Evolutionary conservation across 164 flowering plant species (phyloP).

Genomic region (Macadamia tetraphylla): DNA sequence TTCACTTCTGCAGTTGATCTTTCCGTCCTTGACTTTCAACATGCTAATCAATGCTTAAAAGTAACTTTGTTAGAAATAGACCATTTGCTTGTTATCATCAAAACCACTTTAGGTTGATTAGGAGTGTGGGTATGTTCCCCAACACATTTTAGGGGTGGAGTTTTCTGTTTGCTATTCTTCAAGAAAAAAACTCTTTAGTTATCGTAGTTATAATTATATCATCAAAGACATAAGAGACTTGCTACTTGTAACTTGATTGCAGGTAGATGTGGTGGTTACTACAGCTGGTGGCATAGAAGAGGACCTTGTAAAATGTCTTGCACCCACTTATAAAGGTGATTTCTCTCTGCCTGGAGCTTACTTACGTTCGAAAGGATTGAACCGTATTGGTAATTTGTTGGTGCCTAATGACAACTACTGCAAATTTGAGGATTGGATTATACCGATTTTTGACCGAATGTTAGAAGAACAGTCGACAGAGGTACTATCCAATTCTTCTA

Average conservation of each 20-base stretch:
- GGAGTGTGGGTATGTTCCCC: too few species aligned
- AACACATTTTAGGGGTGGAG: too few species aligned
- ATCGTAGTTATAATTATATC: too few species aligned
- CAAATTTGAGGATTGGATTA: slow-evolving; percentile 97
- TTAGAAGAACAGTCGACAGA: slow-evolving; percentile 67
- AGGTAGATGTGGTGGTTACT: slow-evolving; percentile 96
- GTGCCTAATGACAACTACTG: slow-evolving; percentile 98
- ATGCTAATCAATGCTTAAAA: too few species aligned
- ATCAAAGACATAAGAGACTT: background rate
- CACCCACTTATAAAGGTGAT: slow-evolving; percentile 85
- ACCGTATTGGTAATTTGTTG: slow-evolving; percentile 90
- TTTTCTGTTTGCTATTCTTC: too few species aligned
- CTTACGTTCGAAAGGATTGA: slow-evolving; percentile 84
- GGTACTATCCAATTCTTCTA: slow-evolving; percentile 36
- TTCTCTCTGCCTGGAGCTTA: slow-evolving; percentile 76
- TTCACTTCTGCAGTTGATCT: too few species aligned
- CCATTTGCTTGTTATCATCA: too few species aligned
- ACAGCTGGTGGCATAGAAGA: slow-evolving; percentile 98
- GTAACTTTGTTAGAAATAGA: too few species aligned
- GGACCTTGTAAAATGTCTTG: slow-evolving; percentile 93
- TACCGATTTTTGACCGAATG: slow-evolving; percentile 88
- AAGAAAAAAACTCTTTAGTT: too few species aligned
- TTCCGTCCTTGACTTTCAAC: too few species aligned
- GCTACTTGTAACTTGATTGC: slow-evolving; percentile 13
- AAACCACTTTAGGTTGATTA: too few species aligned